Evolutionary conservation across 1,284 basidiomycete genomes (phyloP).

Genomic region (Cutaneotrichosporon mucoides): DNA sequence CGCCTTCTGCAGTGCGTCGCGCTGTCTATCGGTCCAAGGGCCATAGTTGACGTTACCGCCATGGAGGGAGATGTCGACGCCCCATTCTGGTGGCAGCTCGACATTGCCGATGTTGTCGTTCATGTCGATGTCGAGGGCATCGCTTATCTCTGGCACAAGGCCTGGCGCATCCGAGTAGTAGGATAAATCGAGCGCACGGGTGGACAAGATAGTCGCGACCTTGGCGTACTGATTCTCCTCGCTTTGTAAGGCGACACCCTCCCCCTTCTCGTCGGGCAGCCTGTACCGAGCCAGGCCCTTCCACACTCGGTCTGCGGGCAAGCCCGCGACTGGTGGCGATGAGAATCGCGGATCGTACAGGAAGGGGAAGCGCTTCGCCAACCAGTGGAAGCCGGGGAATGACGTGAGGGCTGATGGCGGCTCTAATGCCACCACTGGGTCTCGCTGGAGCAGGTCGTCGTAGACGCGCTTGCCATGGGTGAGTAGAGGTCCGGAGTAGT

Average conservation of each 20-base stretch:
- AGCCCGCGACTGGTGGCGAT: constrained; percentile 31
- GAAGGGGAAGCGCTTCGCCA: constrained; percentile 38
- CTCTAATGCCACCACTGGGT: constrained; percentile 34
- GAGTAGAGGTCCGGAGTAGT: constrained; percentile 64
- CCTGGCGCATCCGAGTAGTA: constrained; percentile 71
- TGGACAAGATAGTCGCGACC: constrained; percentile 74
- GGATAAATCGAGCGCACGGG: constrained; percentile 66
- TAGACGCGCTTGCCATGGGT: constrained; percentile 63
- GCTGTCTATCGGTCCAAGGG: constrained; percentile 89
- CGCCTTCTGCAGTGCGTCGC: constrained; percentile 67
- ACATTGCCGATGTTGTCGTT: constrained; percentile 75
- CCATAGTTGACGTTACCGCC: constrained; percentile 76
- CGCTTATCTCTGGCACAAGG: constrained; percentile 37
- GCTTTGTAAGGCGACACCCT: constrained; percentile 15
- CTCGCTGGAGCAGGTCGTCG: constrained; percentile 55
- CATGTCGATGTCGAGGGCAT: constrained; percentile 50
- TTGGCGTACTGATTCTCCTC: constrained; percentile 71
- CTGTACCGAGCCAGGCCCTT: constrained; percentile 52
- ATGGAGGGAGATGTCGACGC: constrained; percentile 72
- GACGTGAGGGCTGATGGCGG: constrained; percentile 39
- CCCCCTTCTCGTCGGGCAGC: constrained; percentile 28
- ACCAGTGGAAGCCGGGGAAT: constrained; percentile 35
- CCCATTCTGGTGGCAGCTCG: constrained; percentile 85
- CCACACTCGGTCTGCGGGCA: constrained; percentile 46
- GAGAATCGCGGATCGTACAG: constrained; percentile 39